Percentiles rank a stretch among this genome's conserved stretches.
Evolutionary conservation across 345 rosid genomes (phyloP).

Genomic region (Dipteronia dyeriana): DNA sequence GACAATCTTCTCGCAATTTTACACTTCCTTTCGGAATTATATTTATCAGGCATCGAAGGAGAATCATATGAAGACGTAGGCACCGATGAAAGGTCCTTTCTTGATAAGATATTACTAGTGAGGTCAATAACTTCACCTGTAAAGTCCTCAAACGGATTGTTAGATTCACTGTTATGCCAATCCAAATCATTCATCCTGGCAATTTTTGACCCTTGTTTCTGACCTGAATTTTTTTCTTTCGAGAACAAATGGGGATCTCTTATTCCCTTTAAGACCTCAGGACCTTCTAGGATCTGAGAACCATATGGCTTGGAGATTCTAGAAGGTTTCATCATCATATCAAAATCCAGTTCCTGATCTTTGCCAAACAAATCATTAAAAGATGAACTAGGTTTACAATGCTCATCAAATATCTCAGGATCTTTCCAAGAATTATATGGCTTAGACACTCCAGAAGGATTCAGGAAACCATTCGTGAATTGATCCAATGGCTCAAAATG

Average conservation of each 20-base stretch:
- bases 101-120: constrained; percentile 31
- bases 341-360: constrained; percentile 36
- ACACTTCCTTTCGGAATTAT: constrained; percentile 45
- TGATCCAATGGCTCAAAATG: constrained; percentile 39
- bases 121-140: constrained; percentile 61
- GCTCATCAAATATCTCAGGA: constrained; percentile 36
- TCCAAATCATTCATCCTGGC: constrained; percentile 26
- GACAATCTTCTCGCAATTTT: constrained; percentile 56
- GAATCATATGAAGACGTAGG: constrained; percentile 34
- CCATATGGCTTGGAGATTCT: constrained; percentile 21
- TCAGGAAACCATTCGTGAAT: constrained; percentile 33
- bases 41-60: constrained; percentile 42
- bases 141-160: constrained; percentile 39
- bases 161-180: constrained; percentile 35
- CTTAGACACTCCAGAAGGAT: constrained; percentile 38
- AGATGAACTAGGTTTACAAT: constrained; percentile 36
- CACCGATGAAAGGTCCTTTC: constrained; percentile 37
- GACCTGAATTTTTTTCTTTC: constrained; percentile 31
- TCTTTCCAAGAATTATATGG: constrained; percentile 45
- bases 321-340: constrained; percentile 29
- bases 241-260: constrained; percentile 31
- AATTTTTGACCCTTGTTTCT: constrained; percentile 35
- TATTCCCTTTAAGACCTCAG: constrained; percentile 21
- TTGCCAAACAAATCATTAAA: constrained; percentile 38
- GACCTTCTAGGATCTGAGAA: constrained; percentile 26